Conservation (phyloP, 2,329 filamentous ascomycete genomes). For the Colletotrichum tropicale region DNA sequence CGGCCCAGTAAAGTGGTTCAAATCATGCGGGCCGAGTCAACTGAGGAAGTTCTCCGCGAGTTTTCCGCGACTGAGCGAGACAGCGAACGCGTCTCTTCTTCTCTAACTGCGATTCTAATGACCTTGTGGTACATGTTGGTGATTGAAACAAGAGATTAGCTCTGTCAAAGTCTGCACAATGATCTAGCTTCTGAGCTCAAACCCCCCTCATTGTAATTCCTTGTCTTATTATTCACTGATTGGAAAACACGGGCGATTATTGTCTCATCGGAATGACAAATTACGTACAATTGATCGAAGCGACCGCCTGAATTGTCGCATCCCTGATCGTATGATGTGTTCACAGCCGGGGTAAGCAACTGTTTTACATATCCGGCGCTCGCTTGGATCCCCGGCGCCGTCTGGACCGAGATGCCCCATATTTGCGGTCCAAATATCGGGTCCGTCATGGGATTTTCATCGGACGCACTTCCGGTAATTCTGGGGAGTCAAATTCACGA, state of each 20-base stretch:
- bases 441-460: not conserved
- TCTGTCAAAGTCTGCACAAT: not conserved
- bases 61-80: not conserved
- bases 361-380: not conserved
- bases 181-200: not conserved
- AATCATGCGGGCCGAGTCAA: not conserved
- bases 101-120: not conserved
- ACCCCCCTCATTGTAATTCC: too few relatives aligned
- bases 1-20: not conserved
- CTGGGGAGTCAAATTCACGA: too few relatives aligned
- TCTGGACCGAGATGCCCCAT: not conserved
- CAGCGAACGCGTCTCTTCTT: not conserved
- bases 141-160: not conserved
- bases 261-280: too few relatives aligned
- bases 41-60: not conserved
- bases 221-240: not conserved
- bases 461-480: not conserved
- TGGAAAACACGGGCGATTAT: too few relatives aligned
- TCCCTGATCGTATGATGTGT: too few relatives aligned
- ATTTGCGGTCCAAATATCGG: not conserved
- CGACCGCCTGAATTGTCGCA: too few relatives aligned
- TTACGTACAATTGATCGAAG: too few relatives aligned
- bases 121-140: not conserved
- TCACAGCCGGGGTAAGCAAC: rapidly evolving
- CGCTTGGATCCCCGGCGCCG: not conserved